A percentile compares a stretch with the other conserved stretches of the same genome.
Evolutionary conservation across 2,329 filamentous ascomycete species (phyloP).

Genomic region (Cladophialophora bantiana): DNA sequence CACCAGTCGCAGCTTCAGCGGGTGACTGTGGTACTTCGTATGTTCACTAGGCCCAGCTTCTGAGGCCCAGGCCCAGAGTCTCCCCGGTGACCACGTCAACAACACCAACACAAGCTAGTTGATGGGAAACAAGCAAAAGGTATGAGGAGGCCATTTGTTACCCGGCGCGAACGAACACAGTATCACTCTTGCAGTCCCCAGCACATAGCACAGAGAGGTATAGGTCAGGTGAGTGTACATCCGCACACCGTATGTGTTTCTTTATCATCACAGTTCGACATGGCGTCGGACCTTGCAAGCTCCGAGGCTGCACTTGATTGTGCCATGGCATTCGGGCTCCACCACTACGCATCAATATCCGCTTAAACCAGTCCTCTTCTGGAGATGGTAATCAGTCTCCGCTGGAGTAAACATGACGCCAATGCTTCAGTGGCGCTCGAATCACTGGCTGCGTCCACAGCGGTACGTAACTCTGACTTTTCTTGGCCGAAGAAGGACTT

Average conservation of each 20-base stretch:
- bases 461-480: not conserved
- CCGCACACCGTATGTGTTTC: not conserved
- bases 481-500: not conserved
- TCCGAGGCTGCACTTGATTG: constrained; percentile 11
- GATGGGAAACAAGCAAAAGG: not conserved
- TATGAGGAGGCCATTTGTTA: not conserved
- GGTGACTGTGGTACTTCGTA: not conserved
- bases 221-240: not conserved
- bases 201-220: not conserved
- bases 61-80: not conserved
- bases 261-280: constrained; percentile 10
- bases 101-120: not conserved
- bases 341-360: constrained; percentile 26
- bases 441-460: constrained; percentile 9
- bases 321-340: constrained; percentile 17
- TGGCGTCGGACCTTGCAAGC: constrained; percentile 16
- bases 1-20: not conserved
- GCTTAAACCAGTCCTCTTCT: constrained; percentile 2
- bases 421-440: constrained; percentile 4
- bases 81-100: not conserved
- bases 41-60: not conserved
- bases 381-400: constrained; percentile 2
- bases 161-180: not conserved
- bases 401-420: constrained; percentile 10
- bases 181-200: not conserved